Conservation (phyloP, 768 basidiomycete genomes). For the Trametes villosa region DNA sequence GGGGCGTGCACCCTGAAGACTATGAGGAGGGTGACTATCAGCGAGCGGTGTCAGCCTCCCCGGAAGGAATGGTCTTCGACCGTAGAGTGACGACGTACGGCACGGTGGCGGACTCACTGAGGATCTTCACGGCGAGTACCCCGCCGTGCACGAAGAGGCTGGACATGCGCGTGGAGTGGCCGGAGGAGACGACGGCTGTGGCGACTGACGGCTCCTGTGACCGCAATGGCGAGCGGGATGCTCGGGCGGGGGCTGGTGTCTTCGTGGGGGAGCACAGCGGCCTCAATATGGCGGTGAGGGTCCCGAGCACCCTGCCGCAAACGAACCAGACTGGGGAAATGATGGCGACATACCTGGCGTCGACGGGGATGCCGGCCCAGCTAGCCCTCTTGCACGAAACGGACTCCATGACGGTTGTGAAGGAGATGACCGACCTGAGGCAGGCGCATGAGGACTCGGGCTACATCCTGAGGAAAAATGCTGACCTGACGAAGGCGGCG, state of each 20-base stretch:
- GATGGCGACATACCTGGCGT: not conserved
- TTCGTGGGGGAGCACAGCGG: not conserved
- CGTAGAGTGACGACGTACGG: too few species aligned
- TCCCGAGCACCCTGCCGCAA: not conserved
- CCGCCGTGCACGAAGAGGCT: too few species aligned
- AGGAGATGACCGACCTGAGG: not conserved
- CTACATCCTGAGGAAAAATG: not conserved
- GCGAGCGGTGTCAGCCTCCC: too few species aligned
- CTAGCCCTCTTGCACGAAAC: not conserved
- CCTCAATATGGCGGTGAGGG: not conserved
- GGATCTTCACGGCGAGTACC: too few species aligned
- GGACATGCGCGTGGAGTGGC: too few species aligned
- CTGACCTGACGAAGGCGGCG: not conserved
- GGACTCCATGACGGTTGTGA: not conserved
- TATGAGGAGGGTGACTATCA: too few species aligned
- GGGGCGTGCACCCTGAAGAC: conserved; percentile 1
- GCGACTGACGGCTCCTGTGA: not conserved
- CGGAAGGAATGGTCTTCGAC: too few species aligned
- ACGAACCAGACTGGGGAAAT: conserved; percentile 1
- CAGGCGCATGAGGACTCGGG: not conserved
- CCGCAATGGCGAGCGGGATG: not conserved
- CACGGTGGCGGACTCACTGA: too few species aligned
- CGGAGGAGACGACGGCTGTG: too few species aligned
- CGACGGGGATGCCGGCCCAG: not conserved
- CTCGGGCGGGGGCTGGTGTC: not conserved